Evolutionary conservation across 1,284 basidiomycete genomes (phyloP).

Genomic region (Peniophora sp.): DNA sequence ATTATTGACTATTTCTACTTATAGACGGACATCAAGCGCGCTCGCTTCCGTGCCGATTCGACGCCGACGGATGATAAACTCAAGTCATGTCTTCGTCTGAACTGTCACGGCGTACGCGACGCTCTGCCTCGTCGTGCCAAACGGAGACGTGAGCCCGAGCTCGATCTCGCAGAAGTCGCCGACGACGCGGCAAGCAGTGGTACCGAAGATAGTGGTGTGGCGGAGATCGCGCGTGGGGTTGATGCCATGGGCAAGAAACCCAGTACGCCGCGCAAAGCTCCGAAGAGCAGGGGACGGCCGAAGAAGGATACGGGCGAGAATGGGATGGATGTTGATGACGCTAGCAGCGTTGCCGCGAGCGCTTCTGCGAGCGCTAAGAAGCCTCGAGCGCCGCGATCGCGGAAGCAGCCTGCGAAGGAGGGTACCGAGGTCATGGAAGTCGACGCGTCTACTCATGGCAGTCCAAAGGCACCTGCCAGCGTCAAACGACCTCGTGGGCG

Average conservation of each 20-base stretch:
- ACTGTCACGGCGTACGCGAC: slow-evolving; percentile 40
- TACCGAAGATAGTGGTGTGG: slow-evolving; percentile 23
- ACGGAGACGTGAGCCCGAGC: slow-evolving; percentile 12
- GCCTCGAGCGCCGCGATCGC: background rate
- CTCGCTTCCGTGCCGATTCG: slow-evolving; percentile 69
- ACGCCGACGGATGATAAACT: slow-evolving; percentile 61
- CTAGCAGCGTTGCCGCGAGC: background rate
- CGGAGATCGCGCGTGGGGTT: slow-evolving; percentile 18
- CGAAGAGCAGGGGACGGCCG: slow-evolving; percentile 11
- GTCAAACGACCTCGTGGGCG: slow-evolving; percentile 17
- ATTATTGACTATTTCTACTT: slow-evolving; percentile 6
- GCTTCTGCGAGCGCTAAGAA: background rate
- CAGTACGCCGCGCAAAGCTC: slow-evolving; percentile 3
- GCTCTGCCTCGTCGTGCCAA: slow-evolving; percentile 17
- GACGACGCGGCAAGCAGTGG: slow-evolving; percentile 23
- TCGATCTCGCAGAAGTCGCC: slow-evolving; percentile 17
- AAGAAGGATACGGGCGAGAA: slow-evolving; percentile 13
- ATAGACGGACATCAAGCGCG: slow-evolving; percentile 65
- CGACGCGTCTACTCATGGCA: slow-evolving; percentile 5
- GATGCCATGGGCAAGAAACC: slow-evolving; percentile 11
- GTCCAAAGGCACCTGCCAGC: slow-evolving; percentile 3
- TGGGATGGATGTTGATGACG: slow-evolving; percentile 21
- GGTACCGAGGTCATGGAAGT: slow-evolving; percentile 9
- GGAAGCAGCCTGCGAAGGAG: slow-evolving; percentile 5
- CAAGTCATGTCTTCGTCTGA: slow-evolving; percentile 42